These are phyloP conservation scores for Rhizopogon vinicolor DNA, from an alignment of 768 basidiomycete genomes.

Conservation along the genomic window DNA sequence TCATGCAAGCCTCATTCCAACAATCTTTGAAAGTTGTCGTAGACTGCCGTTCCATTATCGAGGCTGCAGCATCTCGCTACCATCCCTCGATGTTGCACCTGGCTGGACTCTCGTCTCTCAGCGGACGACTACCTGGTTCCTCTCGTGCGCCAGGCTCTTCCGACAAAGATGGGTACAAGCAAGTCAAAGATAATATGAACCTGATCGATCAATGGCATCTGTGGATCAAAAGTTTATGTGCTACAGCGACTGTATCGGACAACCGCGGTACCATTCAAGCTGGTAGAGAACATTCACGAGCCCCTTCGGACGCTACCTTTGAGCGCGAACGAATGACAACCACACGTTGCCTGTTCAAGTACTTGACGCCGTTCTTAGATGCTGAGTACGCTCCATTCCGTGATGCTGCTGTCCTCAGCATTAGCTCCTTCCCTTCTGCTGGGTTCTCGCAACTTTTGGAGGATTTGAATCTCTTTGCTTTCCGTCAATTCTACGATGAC, in stretches of 20 bases:
- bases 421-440: constrained; percentile 78
- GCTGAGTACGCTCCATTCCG: constrained; percentile 82
- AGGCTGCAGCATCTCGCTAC: constrained; percentile 65
- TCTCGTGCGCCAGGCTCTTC: constrained; percentile 32
- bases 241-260: constrained; percentile 70
- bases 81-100: constrained; percentile 69
- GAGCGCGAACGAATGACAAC: constrained; percentile 82
- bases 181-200: constrained; percentile 51
- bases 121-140: constrained; percentile 30
- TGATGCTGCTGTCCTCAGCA: constrained; percentile 81
- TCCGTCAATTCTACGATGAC: constrained; percentile 80
- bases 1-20: constrained; percentile 56
- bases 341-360: constrained; percentile 77
- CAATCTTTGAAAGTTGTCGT: constrained; percentile 39
- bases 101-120: constrained; percentile 66
- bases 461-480: constrained; percentile 74
- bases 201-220: constrained; percentile 76
- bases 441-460: constrained; percentile 81
- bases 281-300: constrained; percentile 64
- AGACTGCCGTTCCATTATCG: constrained; percentile 59
- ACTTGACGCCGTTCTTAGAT: constrained; percentile 82
- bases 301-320: constrained; percentile 67
- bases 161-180: constrained; percentile 50
- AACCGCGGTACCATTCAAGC: constrained; percentile 48
- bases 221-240: constrained; percentile 83